These are phyloP conservation scores for Leishmania amazonensis DNA, from an alignment of 208 protist species.

Conservation along the genomic window DNA sequence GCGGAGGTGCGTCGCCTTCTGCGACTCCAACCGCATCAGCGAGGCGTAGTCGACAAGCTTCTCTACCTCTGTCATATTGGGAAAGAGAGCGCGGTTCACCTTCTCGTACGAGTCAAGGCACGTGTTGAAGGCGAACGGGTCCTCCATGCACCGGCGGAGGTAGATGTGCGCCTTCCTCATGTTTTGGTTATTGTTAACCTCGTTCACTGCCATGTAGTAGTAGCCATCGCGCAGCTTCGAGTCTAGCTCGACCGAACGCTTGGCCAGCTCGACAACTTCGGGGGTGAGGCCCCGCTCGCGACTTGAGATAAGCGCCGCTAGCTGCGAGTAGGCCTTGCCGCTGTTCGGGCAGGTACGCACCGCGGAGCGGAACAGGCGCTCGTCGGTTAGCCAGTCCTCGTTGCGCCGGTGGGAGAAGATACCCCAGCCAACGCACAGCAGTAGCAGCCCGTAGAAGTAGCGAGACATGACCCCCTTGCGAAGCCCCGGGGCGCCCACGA, in stretches of 20 bases:
- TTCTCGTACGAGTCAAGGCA: conserved; percentile 32
- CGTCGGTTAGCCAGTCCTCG: conserved; percentile 47
- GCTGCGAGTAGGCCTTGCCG: conserved; percentile 44
- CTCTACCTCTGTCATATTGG: conserved; percentile 46
- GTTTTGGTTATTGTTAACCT: conserved; percentile 33
- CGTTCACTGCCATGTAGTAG: conserved; percentile 48
- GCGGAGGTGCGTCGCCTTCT: conserved; percentile 36
- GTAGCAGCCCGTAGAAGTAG: conserved; percentile 29
- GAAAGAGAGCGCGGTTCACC: conserved; percentile 31
- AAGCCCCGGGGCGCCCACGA: conserved; percentile 21
- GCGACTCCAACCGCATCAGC: conserved; percentile 13
- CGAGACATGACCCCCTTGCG: conserved; percentile 3
- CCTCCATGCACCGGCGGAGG: conserved; percentile 38
- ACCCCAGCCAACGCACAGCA: conserved; percentile 40
- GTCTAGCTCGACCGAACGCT: conserved; percentile 40
- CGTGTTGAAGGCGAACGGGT: conserved; percentile 28
- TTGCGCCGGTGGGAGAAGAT: conserved; percentile 42
- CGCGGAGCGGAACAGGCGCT: conserved; percentile 48
- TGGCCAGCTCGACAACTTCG: conserved; percentile 33
- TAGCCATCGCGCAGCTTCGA: conserved; percentile 36
- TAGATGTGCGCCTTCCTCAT: conserved; percentile 27
- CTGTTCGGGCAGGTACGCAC: conserved; percentile 52
- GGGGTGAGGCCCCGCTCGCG: conserved; percentile 20
- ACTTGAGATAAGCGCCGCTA: conserved; percentile 26
- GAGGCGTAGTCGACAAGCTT: conserved; percentile 38